phyloP scores from a whole-genome alignment of 2,329 filamentous ascomycete species.

The Penicillium sp. region DNA sequence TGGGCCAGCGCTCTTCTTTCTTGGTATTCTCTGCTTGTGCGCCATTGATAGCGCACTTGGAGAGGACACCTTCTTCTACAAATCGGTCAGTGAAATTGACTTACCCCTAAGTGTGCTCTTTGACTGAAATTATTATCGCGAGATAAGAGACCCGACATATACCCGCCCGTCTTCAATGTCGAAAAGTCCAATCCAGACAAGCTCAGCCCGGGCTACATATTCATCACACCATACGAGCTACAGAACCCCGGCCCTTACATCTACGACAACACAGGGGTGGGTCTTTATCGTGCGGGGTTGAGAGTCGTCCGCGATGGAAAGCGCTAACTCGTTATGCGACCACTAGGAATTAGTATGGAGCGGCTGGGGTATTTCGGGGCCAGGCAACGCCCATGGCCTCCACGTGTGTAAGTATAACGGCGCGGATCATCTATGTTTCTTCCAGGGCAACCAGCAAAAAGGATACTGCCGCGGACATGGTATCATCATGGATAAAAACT shows the following conservation, averaged over 20 bases:
- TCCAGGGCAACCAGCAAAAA: constrained; percentile 45
- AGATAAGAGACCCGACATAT: constrained; percentile 36
- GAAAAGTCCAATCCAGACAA: constrained; percentile 25
- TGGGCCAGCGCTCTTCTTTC: constrained; percentile 6
- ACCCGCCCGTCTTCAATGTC: constrained; percentile 29
- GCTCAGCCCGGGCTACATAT: constrained; percentile 43
- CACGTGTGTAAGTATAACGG: constrained; percentile 44
- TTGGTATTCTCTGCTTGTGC: constrained; percentile 18
- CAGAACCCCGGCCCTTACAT: constrained; percentile 45
- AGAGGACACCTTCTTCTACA: constrained; percentile 30
- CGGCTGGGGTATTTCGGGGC: constrained; percentile 43
- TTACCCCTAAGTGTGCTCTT: not conserved
- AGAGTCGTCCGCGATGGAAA: not conserved
- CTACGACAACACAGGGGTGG: constrained; percentile 44
- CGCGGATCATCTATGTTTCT: constrained; percentile 45
- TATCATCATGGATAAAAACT: constrained; percentile 45
- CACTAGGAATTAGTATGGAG: constrained; percentile 43
- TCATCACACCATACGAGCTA: constrained; percentile 44
- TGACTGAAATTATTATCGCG: not conserved
- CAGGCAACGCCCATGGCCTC: constrained; percentile 42
- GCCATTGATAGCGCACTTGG: constrained; percentile 15
- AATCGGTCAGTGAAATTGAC: constrained; percentile 27
- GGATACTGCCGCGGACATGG: constrained; percentile 47
- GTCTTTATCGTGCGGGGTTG: not conserved
- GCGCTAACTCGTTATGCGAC: constrained; percentile 10